phyloP scores from a whole-genome alignment of 441 rosid species.

The Pelargonium fulgidum region DNA sequence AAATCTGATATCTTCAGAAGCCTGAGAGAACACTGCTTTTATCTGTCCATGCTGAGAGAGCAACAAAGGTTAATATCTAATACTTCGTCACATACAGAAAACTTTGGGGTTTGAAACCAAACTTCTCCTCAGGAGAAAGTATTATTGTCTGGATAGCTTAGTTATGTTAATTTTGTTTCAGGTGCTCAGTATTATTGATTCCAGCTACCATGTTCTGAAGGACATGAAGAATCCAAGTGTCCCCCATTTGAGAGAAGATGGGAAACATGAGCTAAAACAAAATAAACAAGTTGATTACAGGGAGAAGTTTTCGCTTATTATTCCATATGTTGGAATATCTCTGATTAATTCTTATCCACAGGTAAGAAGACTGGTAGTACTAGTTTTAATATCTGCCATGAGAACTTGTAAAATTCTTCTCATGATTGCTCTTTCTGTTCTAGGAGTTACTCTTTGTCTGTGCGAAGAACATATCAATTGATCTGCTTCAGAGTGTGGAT shows the following conservation, averaged over 20 bases:
- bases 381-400: background rate
- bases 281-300: constrained; percentile 47
- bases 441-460: constrained; percentile 91
- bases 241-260: constrained; percentile 34
- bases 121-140: too few species aligned
- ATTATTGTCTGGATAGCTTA: constrained; percentile 4
- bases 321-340: constrained; percentile 73
- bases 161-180: constrained; percentile 30
- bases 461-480: constrained; percentile 57
- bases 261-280: constrained; percentile 46
- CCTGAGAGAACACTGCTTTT: constrained; percentile 77
- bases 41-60: constrained; percentile 74
- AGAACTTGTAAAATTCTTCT: constrained; percentile 14
- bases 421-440: constrained; percentile 25
- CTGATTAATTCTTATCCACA: constrained; percentile 73
- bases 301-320: constrained; percentile 56
- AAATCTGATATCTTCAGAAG: constrained; percentile 45
- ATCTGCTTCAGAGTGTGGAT: constrained; percentile 71
- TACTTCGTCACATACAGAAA: constrained; percentile 15
- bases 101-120: constrained; percentile 13
- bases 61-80: constrained; percentile 65
- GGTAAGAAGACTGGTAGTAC: constrained; percentile 36
- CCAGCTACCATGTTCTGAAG: constrained; percentile 61
- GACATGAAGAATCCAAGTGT: constrained; percentile 37
- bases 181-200: constrained; percentile 83